A percentile compares a stretch with the other conserved stretches of the same genome.
These are phyloP conservation scores for Chaetoscypha palmicola DNA, from an alignment of 2,329 filamentous ascomycete genomes.

Conservation along the genomic window DNA sequence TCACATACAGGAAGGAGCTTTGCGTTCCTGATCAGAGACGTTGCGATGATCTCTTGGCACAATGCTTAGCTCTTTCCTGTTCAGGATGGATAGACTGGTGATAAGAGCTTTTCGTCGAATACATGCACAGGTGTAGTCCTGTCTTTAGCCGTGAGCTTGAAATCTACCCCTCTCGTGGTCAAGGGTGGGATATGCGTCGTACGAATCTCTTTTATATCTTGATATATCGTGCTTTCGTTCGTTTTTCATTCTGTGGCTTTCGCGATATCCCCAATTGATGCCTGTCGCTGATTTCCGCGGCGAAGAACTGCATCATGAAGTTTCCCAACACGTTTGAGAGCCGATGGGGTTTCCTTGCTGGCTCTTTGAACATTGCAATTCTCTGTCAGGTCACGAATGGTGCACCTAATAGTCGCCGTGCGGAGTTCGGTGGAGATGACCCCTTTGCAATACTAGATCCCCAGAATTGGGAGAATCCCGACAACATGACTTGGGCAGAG, in stretches of 20 bases:
- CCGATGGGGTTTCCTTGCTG: background rate
- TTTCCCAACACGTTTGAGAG: background rate
- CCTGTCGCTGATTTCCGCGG: background rate
- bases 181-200: background rate
- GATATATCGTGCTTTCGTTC: too few relatives aligned
- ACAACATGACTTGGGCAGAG: constrained; percentile 9
- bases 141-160: background rate
- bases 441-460: constrained; percentile 8
- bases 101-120: background rate
- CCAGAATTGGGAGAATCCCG: constrained; percentile 9
- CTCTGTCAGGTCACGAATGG: background rate
- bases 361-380: background rate
- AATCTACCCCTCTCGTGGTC: background rate
- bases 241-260: too few relatives aligned
- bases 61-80: constrained; percentile 1
- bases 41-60: background rate
- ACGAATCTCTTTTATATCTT: too few relatives aligned
- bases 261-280: background rate
- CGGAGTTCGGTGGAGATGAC: constrained; percentile 1
- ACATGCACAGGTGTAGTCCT: too few relatives aligned
- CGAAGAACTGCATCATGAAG: background rate
- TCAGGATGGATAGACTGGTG: background rate
- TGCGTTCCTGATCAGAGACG: background rate
- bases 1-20: background rate
- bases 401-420: background rate